phyloP scores from a whole-genome alignment of 345 rosid species.

The Eucalyptus tenuipes region DNA sequence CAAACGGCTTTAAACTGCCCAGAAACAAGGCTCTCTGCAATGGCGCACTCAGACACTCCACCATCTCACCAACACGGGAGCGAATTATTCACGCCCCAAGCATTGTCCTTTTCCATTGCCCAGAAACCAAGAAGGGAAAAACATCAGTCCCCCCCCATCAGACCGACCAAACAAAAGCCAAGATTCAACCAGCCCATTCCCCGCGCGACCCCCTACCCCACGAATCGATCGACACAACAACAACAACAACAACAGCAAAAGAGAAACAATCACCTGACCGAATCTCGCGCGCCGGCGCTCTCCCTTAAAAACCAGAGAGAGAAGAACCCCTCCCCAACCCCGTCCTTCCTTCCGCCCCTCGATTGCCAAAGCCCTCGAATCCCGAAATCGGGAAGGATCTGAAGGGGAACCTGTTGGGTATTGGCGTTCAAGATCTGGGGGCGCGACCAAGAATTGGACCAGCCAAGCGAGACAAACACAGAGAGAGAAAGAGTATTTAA shows the following conservation, averaged over 20 bases:
- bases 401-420: not conserved
- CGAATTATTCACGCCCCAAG: not conserved
- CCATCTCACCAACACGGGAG: not conserved
- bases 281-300: not conserved
- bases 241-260: not conserved
- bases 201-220: not conserved
- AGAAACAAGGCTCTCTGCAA: not conserved
- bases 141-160: not conserved
- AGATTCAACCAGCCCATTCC: not conserved
- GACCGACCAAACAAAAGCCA: not conserved
- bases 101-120: not conserved
- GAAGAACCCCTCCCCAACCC: not conserved
- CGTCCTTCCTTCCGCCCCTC: not conserved
- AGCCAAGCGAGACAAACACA: not conserved
- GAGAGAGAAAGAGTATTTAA: not conserved
- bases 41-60: not conserved
- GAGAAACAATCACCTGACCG: not conserved
- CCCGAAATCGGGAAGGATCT: not conserved
- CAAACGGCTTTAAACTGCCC: not conserved
- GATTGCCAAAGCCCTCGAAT: not conserved
- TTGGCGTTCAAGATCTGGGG: slow-evolving; percentile 12
- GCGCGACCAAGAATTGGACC: not conserved
- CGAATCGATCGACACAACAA: not conserved
- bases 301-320: not conserved
- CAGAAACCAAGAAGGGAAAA: not conserved